These are phyloP conservation scores for Aureobasidium pullulans DNA, from an alignment of 2,329 filamentous ascomycete genomes.

Conservation along the genomic window DNA sequence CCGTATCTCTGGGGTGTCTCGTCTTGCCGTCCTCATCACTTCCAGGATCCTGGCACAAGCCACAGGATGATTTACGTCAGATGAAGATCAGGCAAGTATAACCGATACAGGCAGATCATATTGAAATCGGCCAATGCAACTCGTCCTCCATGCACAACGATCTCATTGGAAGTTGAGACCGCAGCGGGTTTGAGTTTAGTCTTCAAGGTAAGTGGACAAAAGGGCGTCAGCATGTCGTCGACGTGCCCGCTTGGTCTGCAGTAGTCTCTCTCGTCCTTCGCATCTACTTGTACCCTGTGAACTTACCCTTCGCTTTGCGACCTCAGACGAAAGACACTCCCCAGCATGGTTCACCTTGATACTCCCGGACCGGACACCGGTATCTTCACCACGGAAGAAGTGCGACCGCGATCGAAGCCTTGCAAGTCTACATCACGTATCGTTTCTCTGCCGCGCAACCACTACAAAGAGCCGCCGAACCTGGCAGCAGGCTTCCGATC, in stretches of 20 bases:
- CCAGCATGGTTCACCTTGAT: conserved; percentile 16
- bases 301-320: background rate
- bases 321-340: background rate
- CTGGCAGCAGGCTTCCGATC: conserved; percentile 23
- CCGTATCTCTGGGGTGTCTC: background rate
- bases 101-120: background rate
- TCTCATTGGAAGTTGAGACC: background rate
- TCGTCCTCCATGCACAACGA: conserved; percentile 3
- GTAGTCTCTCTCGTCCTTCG: background rate
- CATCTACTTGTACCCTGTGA: background rate
- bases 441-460: conserved; percentile 20
- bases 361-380: conserved; percentile 22
- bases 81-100: conserved; percentile 1
- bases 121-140: background rate
- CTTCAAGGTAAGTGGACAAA: background rate
- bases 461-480: conserved; percentile 24
- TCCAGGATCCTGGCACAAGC: background rate
- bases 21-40: background rate
- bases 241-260: background rate
- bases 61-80: conserved; percentile 3
- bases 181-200: background rate
- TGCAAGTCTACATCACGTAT: conserved; percentile 20
- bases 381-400: conserved; percentile 24
- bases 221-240: conserved; percentile 7
- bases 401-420: conserved; percentile 18